These are phyloP conservation scores for Claviceps africana DNA, from an alignment of 2,329 filamentous ascomycete species.

Conservation along the genomic window DNA sequence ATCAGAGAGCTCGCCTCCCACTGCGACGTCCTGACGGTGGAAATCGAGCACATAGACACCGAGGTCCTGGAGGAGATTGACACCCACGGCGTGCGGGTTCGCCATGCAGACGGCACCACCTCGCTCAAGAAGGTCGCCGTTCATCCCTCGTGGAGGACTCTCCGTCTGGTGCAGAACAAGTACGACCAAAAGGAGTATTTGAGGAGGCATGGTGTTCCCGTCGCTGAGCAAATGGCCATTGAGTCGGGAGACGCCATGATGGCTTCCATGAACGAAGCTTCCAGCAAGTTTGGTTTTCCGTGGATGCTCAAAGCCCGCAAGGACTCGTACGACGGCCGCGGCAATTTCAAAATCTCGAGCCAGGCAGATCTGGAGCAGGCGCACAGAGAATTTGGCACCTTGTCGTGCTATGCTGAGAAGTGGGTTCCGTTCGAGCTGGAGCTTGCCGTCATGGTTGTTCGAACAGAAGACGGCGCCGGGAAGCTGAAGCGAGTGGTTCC, in stretches of 20 bases:
- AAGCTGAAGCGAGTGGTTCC: conserved; percentile 41
- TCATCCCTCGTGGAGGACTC: conserved; percentile 73
- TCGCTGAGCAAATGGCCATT: conserved; percentile 56
- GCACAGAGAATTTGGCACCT: conserved; percentile 50
- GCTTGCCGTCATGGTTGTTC: conserved; percentile 86
- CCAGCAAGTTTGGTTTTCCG: conserved; percentile 57
- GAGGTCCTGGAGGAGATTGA: conserved; percentile 73
- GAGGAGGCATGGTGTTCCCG: conserved; percentile 50
- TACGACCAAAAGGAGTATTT: conserved; percentile 79
- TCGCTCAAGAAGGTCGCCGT: conserved; percentile 40
- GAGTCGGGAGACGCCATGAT: conserved; percentile 38
- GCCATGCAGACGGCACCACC: conserved; percentile 12
- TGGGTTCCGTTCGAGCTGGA: conserved; percentile 79
- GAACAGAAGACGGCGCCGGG: conserved; percentile 57
- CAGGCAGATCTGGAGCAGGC: conserved; percentile 44
- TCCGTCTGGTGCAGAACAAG: conserved; percentile 88
- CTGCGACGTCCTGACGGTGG: conserved; percentile 76
- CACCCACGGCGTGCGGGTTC: conserved; percentile 42
- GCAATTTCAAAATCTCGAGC: conserved; percentile 40
- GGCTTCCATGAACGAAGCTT: conserved; percentile 49
- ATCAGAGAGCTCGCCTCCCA: conserved; percentile 64
- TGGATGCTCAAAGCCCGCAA: conserved; percentile 88
- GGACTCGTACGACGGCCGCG: conserved; percentile 83
- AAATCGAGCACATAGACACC: conserved; percentile 94
- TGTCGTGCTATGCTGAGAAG: conserved; percentile 76